Percentiles rank a stretch among this genome's conserved stretches.
Evolutionary conservation across 169 alveolate species (phyloP).

Genomic region (Eimeria zaria): DNA sequence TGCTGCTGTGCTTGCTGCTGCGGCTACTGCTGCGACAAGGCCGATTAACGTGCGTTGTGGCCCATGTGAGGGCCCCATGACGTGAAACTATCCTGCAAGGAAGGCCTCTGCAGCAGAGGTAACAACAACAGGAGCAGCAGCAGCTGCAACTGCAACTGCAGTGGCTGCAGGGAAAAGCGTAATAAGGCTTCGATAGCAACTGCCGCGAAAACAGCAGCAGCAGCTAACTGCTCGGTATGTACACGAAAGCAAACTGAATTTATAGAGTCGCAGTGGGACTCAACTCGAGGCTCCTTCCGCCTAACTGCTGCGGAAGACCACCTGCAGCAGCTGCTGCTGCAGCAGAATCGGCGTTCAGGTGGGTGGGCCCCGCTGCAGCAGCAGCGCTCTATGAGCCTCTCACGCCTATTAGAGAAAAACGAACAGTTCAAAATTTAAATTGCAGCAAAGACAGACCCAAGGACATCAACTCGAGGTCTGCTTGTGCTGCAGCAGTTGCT

Average conservation of each 20-base stretch:
- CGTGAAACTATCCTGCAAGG: neutral
- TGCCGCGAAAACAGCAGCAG: neutral
- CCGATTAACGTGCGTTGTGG: neutral
- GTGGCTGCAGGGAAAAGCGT: neutral
- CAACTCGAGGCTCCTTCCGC: neutral
- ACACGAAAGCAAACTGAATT: neutral
- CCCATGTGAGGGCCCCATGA: slow-evolving; percentile 3
- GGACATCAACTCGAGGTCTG: neutral
- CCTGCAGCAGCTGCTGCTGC: slow-evolving; percentile 1
- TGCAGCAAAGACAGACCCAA: neutral
- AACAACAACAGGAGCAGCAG: neutral
- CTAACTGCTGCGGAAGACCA: neutral
- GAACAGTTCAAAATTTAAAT: neutral
- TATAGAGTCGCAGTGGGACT: neutral
- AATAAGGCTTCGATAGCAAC: neutral
- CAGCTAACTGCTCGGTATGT: neutral
- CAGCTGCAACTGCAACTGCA: neutral
- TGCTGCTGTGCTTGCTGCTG: neutral
- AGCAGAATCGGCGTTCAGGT: neutral
- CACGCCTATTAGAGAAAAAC: neutral
- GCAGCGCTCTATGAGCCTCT: neutral
- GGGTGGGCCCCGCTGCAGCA: neutral
- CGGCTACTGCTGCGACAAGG: neutral
- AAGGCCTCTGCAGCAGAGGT: neutral
- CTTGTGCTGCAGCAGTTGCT: neutral